phyloP scores from a whole-genome alignment of 768 basidiomycete genomes.

The Nidularia pulvinata region DNA sequence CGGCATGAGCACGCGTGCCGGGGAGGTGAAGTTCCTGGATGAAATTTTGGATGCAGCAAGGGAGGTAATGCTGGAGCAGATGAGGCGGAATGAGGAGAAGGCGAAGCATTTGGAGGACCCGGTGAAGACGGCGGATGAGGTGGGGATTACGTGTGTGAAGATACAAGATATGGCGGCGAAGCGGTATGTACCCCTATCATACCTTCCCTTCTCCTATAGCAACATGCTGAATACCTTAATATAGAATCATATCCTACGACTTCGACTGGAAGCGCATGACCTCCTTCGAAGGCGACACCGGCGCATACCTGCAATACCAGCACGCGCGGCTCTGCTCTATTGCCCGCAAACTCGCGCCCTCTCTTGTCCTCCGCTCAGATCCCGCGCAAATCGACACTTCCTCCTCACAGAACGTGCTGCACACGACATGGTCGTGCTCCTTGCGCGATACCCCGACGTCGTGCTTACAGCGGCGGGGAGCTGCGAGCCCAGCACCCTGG shows the following conservation, averaged over 20 bases:
- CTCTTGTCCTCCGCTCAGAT: conserved; percentile 61
- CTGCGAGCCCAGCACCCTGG: not conserved
- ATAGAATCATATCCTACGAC: conserved; percentile 69
- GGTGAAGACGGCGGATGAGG: conserved; percentile 65
- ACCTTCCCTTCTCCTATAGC: not conserved
- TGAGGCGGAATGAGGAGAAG: conserved; percentile 87
- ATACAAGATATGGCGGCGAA: conserved; percentile 95
- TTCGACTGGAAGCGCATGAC: conserved; percentile 96
- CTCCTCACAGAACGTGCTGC: conserved; percentile 66
- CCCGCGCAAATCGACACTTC: conserved; percentile 67
- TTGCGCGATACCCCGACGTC: conserved; percentile 61
- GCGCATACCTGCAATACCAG: conserved; percentile 95
- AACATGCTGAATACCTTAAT: not conserved
- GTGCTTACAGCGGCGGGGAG: not conserved
- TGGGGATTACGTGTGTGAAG: conserved; percentile 89
- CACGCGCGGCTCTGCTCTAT: conserved; percentile 93
- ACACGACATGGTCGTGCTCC: conserved; percentile 83
- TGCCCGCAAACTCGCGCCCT: conserved; percentile 88
- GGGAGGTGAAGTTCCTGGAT: conserved; percentile 87
- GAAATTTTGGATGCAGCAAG: conserved; percentile 82
- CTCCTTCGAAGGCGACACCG: conserved; percentile 95
- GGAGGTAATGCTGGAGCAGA: conserved; percentile 86
- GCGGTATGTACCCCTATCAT: conserved; percentile 42
- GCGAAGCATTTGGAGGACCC: conserved; percentile 82
- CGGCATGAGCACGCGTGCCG: conserved; percentile 88